Evolutionary conservation across 441 rosid species (phyloP), one percentile per base, ranked within the genome.

Genomic region (Geranium incanum): DNA sequence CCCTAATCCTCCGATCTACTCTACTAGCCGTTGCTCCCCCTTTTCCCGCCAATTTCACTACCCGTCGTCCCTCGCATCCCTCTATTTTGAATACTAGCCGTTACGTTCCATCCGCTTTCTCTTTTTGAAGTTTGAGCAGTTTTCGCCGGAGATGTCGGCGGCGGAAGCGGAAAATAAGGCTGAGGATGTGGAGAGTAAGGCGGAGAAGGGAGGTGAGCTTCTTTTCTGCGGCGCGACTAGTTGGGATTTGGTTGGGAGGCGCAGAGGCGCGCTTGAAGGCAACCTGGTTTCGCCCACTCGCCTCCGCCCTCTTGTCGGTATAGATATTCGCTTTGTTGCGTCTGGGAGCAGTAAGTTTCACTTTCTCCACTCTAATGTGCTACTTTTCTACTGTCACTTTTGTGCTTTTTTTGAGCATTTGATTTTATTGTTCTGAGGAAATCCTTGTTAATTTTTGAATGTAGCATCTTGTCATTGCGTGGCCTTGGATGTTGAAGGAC

Each of bases 381-480:
- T 63, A 3, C 6, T 63, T 1, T 9, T 21, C n/a, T 28, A 9
- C 15, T 63, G 15, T 12, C 6, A 2, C 1, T 63, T 33, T 21
- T 21, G 15, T 12, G 16, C 9, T 33, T 63, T 63, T 5, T 15
- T 12, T 21, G 21, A 21, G 63, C 23, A 21, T 37, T 50, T 48
- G 71, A 57, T 28, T 28, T 28, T 28, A 28, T 28, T 28, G 33
- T 28, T 28, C 33, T 28, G 33, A 28, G 33, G 1, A 28, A 28
- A 28, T 28, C 33, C 33, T 28, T 1, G 2, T 28, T 28, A 28
- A 28, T 28, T 71, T 41, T 68, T 9, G 39, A 18, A 45, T 86
- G 81, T 75, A 95, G 98, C 84, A 15, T 90, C 99, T 0, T 92
- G 96, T 78, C 99, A 95, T 78, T 95, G 98, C 71, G 98, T 95